Evolutionary conservation across 1,284 basidiomycete genomes (phyloP).

Genomic region (Pyrrhoderma noxium): DNA sequence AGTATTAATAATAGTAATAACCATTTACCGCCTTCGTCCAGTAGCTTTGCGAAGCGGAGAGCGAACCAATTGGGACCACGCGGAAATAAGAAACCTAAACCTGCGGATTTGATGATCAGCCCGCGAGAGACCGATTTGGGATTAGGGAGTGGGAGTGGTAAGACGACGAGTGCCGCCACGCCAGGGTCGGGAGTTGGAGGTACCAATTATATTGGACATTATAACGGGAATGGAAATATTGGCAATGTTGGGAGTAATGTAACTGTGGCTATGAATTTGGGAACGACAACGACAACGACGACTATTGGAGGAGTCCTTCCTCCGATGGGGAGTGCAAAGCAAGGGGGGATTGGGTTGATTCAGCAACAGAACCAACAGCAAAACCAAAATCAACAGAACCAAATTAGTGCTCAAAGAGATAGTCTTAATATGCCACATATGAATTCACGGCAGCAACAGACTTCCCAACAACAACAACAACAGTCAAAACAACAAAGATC

Average conservation of each 20-base stretch:
- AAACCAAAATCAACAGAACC: neutral
- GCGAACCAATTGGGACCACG: slow-evolving; percentile 49
- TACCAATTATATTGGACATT: too few species aligned
- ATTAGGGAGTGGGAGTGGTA: neutral
- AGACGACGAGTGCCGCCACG: slow-evolving; percentile 51
- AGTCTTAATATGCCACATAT: too few species aligned
- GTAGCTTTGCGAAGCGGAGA: slow-evolving; percentile 62
- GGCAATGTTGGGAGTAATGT: too few species aligned
- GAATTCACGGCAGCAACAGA: neutral
- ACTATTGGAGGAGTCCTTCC: too few species aligned
- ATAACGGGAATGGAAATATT: too few species aligned
- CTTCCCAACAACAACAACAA: neutral
- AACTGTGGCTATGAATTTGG: too few species aligned
- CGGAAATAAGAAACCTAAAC: slow-evolving; percentile 46
- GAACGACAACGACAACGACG: too few species aligned
- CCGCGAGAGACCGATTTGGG: slow-evolving; percentile 48
- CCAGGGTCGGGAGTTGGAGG: slow-evolving; percentile 36
- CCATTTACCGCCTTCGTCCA: slow-evolving; percentile 55
- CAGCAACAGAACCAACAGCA: slow-evolving; percentile 2
- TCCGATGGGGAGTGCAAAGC: neutral
- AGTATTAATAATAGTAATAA: too few species aligned
- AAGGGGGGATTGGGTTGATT: neutral
- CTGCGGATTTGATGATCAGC: slow-evolving; percentile 69
- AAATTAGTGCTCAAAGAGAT: neutral
- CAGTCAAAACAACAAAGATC: neutral